Evolutionary conservation across 345 rosid species (phyloP).

Genomic region (Eutrema japonicum): DNA sequence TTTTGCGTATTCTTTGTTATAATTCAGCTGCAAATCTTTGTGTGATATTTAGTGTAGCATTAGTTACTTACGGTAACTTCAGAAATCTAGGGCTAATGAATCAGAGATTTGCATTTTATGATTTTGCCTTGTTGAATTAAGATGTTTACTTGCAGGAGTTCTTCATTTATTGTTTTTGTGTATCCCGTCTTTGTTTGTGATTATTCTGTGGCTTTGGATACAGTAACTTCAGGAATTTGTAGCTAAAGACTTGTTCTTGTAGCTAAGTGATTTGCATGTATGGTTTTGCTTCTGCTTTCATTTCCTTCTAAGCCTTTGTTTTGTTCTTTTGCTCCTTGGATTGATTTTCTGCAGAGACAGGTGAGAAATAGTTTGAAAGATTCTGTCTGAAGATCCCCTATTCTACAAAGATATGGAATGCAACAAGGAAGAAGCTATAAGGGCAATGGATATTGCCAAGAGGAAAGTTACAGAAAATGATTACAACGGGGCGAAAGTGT

Average conservation of each 20-base stretch:
- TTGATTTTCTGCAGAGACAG: not conserved
- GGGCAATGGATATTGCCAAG: constrained; percentile 80
- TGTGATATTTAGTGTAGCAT: constrained; percentile 10
- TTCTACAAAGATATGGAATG: constrained; percentile 60
- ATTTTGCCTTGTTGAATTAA: not conserved
- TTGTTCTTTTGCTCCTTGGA: not conserved
- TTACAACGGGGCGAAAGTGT: constrained; percentile 63
- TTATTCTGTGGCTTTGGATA: not conserved
- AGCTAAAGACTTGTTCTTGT: constrained; percentile 2
- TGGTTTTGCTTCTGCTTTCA: constrained; percentile 1
- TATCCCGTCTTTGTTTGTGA: not conserved
- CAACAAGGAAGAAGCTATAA: constrained; percentile 78
- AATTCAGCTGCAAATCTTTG: not conserved
- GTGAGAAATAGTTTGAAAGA: constrained; percentile 1
- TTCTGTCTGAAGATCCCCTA: constrained; percentile 9
- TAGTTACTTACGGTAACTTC: not conserved
- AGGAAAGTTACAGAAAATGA: constrained; percentile 66
- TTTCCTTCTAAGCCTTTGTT: not conserved
- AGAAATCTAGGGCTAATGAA: not conserved
- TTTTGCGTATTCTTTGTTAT: constrained; percentile 6
- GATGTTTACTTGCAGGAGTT: not conserved
- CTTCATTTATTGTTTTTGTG: not conserved
- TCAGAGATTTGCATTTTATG: not conserved
- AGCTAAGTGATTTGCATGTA: constrained; percentile 26
- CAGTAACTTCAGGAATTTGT: not conserved